phyloP scores from a whole-genome alignment of 148 eudicot genomes.

The Amaranthus palmeri region DNA sequence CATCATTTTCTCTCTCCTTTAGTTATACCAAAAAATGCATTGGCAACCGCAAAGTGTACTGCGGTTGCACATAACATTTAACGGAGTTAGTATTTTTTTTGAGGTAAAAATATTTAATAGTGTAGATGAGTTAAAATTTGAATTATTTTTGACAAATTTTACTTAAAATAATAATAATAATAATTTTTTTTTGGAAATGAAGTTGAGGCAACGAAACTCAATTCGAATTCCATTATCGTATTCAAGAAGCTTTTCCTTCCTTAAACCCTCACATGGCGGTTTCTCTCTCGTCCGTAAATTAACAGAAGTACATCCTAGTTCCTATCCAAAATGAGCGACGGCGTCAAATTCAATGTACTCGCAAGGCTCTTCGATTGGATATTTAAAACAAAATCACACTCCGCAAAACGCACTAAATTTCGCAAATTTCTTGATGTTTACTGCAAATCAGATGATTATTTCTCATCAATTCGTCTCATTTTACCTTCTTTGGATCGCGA shows the following conservation, averaged over 20 bases:
- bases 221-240: not conserved
- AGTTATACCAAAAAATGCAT: no score
- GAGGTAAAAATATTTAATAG: no score
- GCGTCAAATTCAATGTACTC: slow-evolving; percentile 62
- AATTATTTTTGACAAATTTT: no score
- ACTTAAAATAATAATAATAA: no score
- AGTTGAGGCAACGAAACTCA: no score
- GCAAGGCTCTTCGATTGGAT: slow-evolving; percentile 57
- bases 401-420: slow-evolving; percentile 58
- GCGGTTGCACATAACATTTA: no score
- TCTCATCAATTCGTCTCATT: slow-evolving; percentile 60
- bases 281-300: slow-evolving; percentile 12
- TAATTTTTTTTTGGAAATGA: no score
- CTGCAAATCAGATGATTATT: slow-evolving; percentile 59
- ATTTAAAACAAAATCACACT: slow-evolving; percentile 40
- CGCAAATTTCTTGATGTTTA: slow-evolving; percentile 67
- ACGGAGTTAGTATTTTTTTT: no score
- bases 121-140: no score
- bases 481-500: slow-evolving; percentile 76
- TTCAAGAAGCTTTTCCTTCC: slow-evolving; percentile 9
- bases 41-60: no score
- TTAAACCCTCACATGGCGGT: slow-evolving; percentile 23
- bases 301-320: not conserved
- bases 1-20: no score
- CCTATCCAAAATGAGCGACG: slow-evolving; percentile 19